Conservation (phyloP, 2,329 filamentous ascomycete species). For the Chalaropsis thielavioides region DNA sequence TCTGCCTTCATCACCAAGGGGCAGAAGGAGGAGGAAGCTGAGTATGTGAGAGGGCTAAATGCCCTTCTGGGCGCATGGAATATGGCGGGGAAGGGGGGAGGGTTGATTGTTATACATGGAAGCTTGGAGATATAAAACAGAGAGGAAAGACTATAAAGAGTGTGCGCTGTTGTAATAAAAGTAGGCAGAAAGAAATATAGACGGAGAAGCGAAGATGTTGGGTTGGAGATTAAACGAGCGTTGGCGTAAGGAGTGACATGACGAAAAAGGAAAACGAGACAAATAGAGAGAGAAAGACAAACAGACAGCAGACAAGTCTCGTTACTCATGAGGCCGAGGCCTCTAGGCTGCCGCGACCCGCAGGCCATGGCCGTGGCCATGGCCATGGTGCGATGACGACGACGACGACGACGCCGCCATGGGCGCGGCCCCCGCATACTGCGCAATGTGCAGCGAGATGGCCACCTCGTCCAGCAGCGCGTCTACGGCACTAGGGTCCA, state of each 20-base stretch:
- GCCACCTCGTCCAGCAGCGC: conserved; percentile 15
- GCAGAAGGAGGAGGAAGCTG: not conserved
- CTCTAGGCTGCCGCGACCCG: not conserved
- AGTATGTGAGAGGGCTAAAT: not conserved
- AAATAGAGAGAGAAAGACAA: not conserved
- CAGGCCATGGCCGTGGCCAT: not conserved
- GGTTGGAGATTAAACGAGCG: not conserved
- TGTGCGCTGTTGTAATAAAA: not conserved
- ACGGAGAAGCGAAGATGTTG: conserved; percentile 1
- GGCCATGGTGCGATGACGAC: not conserved
- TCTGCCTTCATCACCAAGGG: not conserved
- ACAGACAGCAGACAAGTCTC: not conserved
- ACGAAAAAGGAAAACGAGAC: conserved; percentile 2
- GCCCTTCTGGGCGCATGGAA: not conserved
- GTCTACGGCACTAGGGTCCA: conserved; percentile 5
- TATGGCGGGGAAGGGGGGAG: not conserved
- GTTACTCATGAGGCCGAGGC: not conserved
- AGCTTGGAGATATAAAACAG: not conserved
- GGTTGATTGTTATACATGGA: not conserved
- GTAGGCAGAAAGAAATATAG: not conserved
- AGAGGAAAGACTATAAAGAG: not conserved
- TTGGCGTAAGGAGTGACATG: not conserved
- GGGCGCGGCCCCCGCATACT: not conserved
- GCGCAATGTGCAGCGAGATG: conserved; percentile 13
- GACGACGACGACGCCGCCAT: not conserved